Base-by-base conservation (phyloP, 352 stramenopile genomes). In the Pythium brachiatum region DNA sequence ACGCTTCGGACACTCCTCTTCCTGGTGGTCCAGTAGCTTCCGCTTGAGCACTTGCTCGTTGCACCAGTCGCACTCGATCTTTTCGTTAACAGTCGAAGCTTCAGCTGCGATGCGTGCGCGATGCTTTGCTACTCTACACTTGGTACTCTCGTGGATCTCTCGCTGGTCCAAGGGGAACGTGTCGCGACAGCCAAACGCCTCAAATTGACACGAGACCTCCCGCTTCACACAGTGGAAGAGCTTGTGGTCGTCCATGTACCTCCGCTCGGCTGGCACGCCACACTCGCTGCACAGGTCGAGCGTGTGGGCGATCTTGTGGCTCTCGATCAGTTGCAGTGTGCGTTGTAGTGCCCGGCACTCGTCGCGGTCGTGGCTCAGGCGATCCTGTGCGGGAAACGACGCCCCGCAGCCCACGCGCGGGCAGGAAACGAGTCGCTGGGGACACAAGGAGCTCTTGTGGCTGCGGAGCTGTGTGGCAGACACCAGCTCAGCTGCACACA, bases 1-100 rank as follows among this genome's bases (percentile, higher is more conserved):
- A 5, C 84, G 78, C 57, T 80, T 74, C 7, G 60, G 60, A 47
- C 84, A 93, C 32, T 86, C 75, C n/a, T 93, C 80, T 73, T 93
- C 81, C 53, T 93, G 83, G 64, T 93, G 84, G 53, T 90, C 77
- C 3, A 89, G 64, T 20, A 93, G 46, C 13, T 79, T 72, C 0
- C 81, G 79, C 66, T 93, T 90, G 50, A 86, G 84, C 7, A 91
- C 77, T 7, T 8, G 57, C 51, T 80, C 62, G 16, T 77, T 56
- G 39, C 83, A 91, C 84, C 84, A 93, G 18, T 91, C 84, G 41
- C 84, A 91, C 16, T 63, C 46, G 13, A 62, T 76, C 36, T 78
- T 51, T 29, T 88, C 75, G 38, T 91, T 91, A 31, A 89, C 75
- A 7, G 64, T 61, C 32, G 62, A 52, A 1, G 84, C 68, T 2